Percentiles rank a stretch among this genome's conserved stretches.
phyloP scores from a whole-genome alignment of 495 filamentous ascomycete species.

The Stereocaulon alpinum region DNA sequence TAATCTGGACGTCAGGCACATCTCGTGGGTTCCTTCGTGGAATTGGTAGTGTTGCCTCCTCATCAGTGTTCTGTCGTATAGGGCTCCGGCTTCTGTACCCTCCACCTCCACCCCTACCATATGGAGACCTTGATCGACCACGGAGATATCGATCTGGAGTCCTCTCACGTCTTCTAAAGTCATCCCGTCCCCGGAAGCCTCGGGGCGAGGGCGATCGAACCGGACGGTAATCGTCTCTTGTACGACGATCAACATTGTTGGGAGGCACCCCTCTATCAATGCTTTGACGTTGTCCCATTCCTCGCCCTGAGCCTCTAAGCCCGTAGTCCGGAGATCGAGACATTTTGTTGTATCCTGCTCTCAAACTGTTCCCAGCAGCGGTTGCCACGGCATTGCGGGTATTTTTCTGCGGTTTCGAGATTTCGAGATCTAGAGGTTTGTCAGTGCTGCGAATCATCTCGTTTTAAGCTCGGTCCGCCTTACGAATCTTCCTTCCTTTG shows the following conservation, averaged over 20 bases:
- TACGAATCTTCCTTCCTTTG: conserved; percentile 82
- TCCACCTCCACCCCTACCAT: conserved; percentile 39
- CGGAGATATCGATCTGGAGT: conserved; percentile 50
- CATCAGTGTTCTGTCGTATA: conserved; percentile 40
- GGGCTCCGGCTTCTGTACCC: conserved; percentile 63
- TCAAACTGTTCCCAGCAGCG: conserved; percentile 30
- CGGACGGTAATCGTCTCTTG: conserved; percentile 55
- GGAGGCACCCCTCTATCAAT: conserved; percentile 32
- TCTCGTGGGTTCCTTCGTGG: conserved; percentile 63
- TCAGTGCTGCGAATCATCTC: conserved; percentile 11
- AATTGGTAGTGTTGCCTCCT: conserved; percentile 55
- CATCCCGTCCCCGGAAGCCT: conserved; percentile 52
- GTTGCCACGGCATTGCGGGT: conserved; percentile 44
- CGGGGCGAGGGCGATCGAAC: conserved; percentile 53
- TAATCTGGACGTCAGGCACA: conserved; percentile 83
- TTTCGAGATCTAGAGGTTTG: conserved; percentile 64
- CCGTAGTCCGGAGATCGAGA: conserved; percentile 64
- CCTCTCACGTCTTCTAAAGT: conserved; percentile 52
- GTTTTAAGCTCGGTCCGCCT: conserved; percentile 32
- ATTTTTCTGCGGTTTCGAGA: conserved; percentile 80
- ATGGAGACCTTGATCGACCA: conserved; percentile 60
- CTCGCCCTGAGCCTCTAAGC: conserved; percentile 37
- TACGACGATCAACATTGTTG: conserved; percentile 41
- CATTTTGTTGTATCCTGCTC: conserved; percentile 37
- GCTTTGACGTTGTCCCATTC: conserved; percentile 26